phyloP scores from a whole-genome alignment of 108 stramenopile genomes.

The Fragilaria radians region DNA sequence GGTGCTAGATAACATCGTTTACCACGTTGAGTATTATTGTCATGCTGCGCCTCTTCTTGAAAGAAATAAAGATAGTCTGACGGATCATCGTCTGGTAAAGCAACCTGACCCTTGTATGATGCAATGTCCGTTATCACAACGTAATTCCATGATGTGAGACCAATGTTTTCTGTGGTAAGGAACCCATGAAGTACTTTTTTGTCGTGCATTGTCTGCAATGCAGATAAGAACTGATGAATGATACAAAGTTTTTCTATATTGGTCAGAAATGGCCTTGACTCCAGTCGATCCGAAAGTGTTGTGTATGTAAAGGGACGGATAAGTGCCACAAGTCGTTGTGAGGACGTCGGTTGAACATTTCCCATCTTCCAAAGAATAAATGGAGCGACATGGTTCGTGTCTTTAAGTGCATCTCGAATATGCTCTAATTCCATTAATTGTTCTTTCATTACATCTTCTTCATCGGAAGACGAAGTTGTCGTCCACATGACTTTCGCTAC shows the following conservation, averaged over 20 bases:
- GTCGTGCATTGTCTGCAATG: slow-evolving; percentile 78
- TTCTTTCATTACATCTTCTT: slow-evolving; percentile 2
- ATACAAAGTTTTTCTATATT: slow-evolving; percentile 92
- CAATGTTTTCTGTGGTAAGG: slow-evolving; percentile 91
- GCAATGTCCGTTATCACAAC: slow-evolving; percentile 89
- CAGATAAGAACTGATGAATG: slow-evolving; percentile 81
- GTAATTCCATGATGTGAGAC: slow-evolving; percentile 89
- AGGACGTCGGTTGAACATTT: not conserved
- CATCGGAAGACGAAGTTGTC: slow-evolving; percentile 4
- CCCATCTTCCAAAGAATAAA: slow-evolving; percentile 31
- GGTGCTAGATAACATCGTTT: slow-evolving; percentile 96
- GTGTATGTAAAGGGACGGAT: slow-evolving; percentile 86
- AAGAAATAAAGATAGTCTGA: slow-evolving; percentile 92
- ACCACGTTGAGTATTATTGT: slow-evolving; percentile 22
- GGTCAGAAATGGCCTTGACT: slow-evolving; percentile 90
- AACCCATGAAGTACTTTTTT: slow-evolving; percentile 86
- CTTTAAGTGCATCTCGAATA: slow-evolving; percentile 19
- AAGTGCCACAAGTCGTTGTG: slow-evolving; percentile 46
- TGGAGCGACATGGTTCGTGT: slow-evolving; percentile 29
- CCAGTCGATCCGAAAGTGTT: slow-evolving; percentile 87
- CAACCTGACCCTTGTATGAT: slow-evolving; percentile 80
- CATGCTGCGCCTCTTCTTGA: slow-evolving; percentile 30
- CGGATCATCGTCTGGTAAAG: slow-evolving; percentile 92
- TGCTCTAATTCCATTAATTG: slow-evolving; percentile 26
- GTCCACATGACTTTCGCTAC: slow-evolving; percentile 30